Percentiles rank a stretch among this genome's conserved stretches.
These are phyloP conservation scores for Prinsepia uniflora DNA, from an alignment of 306 rosid species.

Conservation along the genomic window DNA sequence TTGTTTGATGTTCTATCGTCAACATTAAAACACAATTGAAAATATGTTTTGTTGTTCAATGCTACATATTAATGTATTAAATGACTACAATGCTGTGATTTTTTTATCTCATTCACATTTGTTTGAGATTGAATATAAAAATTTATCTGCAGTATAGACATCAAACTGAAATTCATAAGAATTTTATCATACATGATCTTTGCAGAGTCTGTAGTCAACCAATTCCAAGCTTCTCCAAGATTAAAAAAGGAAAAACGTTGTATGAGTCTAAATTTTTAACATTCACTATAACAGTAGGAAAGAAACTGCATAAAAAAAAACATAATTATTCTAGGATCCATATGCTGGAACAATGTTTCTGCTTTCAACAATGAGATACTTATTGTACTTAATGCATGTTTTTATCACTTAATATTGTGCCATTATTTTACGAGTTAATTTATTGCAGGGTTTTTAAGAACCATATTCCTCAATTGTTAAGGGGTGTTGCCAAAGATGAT, in stretches of 20 bases:
- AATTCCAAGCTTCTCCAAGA: background rate
- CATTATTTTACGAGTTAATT: slow-evolving; percentile 2
- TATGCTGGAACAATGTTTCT: background rate
- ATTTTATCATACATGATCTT: background rate
- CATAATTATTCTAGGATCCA: background rate
- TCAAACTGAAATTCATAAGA: slow-evolving; percentile 4
- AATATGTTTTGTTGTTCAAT: background rate
- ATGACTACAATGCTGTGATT: background rate
- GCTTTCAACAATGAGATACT: background rate
- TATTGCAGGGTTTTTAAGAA: slow-evolving; percentile 81
- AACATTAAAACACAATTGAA: too few species aligned
- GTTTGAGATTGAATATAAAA: background rate
- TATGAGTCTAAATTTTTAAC: background rate
- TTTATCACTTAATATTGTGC: background rate
- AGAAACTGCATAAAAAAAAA: too few species aligned
- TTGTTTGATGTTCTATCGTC: too few species aligned
- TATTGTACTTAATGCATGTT: background rate
- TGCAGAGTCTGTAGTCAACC: too few species aligned
- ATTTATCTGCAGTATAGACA: background rate
- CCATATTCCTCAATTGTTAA: slow-evolving; percentile 59
- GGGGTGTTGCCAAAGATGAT: slow-evolving; percentile 49
- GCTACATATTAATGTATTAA: background rate
- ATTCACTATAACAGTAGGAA: background rate
- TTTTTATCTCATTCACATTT: background rate
- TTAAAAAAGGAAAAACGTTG: background rate